Evolutionary conservation across 2,329 filamentous ascomycete species (phyloP).

Genomic region (Westerdykella aurantiaca): DNA sequence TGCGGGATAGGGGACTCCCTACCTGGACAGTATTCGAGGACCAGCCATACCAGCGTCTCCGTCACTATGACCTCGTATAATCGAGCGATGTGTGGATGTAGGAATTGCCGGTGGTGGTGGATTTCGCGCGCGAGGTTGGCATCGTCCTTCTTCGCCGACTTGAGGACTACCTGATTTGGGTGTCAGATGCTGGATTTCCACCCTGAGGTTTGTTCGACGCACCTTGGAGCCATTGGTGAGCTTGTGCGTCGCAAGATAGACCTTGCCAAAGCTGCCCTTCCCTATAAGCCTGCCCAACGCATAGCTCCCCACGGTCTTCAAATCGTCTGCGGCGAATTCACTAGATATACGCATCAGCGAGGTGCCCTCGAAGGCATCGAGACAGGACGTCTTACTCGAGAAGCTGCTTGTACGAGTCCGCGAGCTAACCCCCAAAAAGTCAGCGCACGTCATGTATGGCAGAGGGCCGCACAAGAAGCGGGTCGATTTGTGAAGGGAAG

Average conservation of each 20-base stretch:
- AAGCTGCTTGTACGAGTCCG: slow-evolving; percentile 92
- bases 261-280: slow-evolving; percentile 97
- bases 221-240: slow-evolving; percentile 98
- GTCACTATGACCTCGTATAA: slow-evolving; percentile 98
- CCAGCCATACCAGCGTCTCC: slow-evolving; percentile 90
- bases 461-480: too few relatives aligned
- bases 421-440: slow-evolving; percentile 58
- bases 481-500: slow-evolving; percentile 5
- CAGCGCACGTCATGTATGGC: slow-evolving; percentile 1
- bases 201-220: slow-evolving; percentile 14
- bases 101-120: slow-evolving; percentile 95
- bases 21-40: slow-evolving; percentile 94
- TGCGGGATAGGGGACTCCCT: slow-evolving; percentile 15
- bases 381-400: slow-evolving; percentile 63
- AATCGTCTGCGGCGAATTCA: slow-evolving; percentile 88
- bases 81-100: slow-evolving; percentile 93
- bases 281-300: slow-evolving; percentile 85
- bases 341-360: slow-evolving; percentile 43
- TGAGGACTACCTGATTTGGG: slow-evolving; percentile 78
- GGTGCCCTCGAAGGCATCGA: not conserved
- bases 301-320: slow-evolving; percentile 93
- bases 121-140: slow-evolving; percentile 95
- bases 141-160: slow-evolving; percentile 94
- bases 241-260: slow-evolving; percentile 93
- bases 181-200: slow-evolving; percentile 8